phyloP scores from a whole-genome alignment of 805 yeast species.

The Limtongia smithiae region DNA sequence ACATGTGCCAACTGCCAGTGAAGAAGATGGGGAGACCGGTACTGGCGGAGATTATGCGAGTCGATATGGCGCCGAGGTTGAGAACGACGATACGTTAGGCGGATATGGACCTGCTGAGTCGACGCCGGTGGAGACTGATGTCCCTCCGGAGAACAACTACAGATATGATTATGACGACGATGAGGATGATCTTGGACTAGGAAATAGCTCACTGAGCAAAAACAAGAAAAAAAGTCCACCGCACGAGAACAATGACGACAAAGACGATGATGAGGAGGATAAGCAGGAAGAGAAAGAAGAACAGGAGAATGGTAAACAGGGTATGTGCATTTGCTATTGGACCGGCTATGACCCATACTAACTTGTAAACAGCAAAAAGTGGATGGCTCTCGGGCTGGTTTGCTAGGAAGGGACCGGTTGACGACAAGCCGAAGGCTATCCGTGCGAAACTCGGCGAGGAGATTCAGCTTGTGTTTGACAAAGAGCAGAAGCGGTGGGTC shows the following conservation, averaged over 20 bases:
- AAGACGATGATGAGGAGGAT: slow-evolving; percentile 38
- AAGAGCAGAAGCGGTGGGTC: slow-evolving; percentile 82
- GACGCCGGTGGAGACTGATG: too few relatives aligned
- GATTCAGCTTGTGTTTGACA: slow-evolving; percentile 73
- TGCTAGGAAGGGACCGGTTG: slow-evolving; percentile 42
- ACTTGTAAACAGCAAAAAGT: slow-evolving; percentile 34
- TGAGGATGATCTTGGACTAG: neutral
- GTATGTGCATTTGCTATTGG: slow-evolving; percentile 34
- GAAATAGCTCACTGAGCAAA: slow-evolving; percentile 3
- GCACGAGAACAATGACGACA: slow-evolving; percentile 48
- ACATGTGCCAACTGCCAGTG: slow-evolving; percentile 24
- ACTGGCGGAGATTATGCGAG: too few relatives aligned
- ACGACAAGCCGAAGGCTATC: slow-evolving; percentile 63
- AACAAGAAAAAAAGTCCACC: neutral
- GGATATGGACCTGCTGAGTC: too few relatives aligned
- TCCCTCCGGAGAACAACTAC: too few relatives aligned
- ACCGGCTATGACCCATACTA: neutral
- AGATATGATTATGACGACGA: too few relatives aligned
- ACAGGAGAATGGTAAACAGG: slow-evolving; percentile 32
- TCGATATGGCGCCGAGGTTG: slow-evolving; percentile 5
- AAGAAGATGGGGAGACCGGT: too few relatives aligned
- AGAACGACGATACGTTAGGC: too few relatives aligned
- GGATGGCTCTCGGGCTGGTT: slow-evolving; percentile 61
- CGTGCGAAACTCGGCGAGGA: slow-evolving; percentile 84
- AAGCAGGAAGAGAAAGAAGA: slow-evolving; percentile 34